Evolutionary conservation across 1,284 basidiomycete species (phyloP).

Genomic region (Vanrija sp.): DNA sequence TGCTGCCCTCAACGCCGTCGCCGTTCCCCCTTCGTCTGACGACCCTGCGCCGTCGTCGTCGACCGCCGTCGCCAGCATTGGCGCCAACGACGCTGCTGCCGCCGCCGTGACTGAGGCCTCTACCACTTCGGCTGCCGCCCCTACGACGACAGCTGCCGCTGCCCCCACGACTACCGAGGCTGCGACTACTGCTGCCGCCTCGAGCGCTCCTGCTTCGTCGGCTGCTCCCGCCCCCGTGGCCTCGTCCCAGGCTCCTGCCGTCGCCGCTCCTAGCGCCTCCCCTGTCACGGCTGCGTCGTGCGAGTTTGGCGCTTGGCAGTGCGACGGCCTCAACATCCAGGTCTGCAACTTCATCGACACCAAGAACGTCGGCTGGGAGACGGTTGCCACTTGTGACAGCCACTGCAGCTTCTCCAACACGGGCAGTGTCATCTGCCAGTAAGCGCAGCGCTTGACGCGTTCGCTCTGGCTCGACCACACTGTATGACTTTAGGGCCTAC

Average conservation of each 20-base stretch:
- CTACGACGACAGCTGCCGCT: background rate
- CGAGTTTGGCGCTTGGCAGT: conserved; percentile 32
- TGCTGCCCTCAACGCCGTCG: background rate
- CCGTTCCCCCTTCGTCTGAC: no score
- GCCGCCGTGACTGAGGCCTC: background rate
- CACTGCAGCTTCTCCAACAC: conserved; percentile 3
- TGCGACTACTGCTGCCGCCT: background rate
- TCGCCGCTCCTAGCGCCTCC: background rate
- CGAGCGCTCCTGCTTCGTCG: background rate
- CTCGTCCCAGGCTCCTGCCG: background rate
- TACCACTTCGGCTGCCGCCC: background rate
- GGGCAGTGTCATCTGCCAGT: no score
- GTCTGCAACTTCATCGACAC: conserved; percentile 26
- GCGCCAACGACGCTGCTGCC: background rate
- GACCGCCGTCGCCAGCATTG: background rate
- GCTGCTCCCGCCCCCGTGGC: background rate
- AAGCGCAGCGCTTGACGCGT: no score
- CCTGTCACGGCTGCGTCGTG: conserved; percentile 10
- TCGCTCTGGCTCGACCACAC: no score
- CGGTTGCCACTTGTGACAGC: conserved; percentile 7
- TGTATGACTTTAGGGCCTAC: no score
- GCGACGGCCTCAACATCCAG: conserved; percentile 22
- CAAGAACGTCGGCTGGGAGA: conserved; percentile 14
- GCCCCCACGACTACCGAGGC: background rate
- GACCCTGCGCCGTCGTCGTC: background rate